A percentile compares a stretch with the other conserved stretches of the same genome.
phyloP scores from a whole-genome alignment of 1,139 yeast genomes.

The Diutina neorugosa region DNA sequence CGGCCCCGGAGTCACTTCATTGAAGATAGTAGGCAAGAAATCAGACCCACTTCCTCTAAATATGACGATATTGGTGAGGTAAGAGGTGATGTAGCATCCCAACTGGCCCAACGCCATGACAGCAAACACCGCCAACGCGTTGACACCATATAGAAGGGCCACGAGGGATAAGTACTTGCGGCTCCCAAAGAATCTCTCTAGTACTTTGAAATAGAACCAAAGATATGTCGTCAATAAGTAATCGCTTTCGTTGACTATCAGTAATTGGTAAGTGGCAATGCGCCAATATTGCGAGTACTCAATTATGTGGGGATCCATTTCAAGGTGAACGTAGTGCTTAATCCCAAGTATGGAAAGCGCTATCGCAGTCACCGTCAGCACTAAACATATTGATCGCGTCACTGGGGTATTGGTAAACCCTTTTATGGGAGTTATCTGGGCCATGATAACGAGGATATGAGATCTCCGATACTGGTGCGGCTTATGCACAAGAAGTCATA shows the following conservation, averaged over 20 bases:
- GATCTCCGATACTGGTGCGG: not conserved
- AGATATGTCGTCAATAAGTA: constrained; percentile 39
- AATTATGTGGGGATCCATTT: constrained; percentile 47
- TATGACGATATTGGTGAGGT: constrained; percentile 13
- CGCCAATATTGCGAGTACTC: constrained; percentile 65
- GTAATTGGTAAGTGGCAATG: constrained; percentile 38
- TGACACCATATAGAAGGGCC: constrained; percentile 21
- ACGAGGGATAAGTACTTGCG: constrained; percentile 37
- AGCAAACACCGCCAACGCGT: constrained; percentile 20
- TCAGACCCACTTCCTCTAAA: constrained; percentile 10
- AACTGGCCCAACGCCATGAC: constrained; percentile 27
- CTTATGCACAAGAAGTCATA: not conserved
- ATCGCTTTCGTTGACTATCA: constrained; percentile 57
- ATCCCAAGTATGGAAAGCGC: constrained; percentile 40
- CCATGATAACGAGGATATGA: constrained; percentile 15
- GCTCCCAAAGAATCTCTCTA: constrained; percentile 58
- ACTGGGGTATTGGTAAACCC: constrained; percentile 56
- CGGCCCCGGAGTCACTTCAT: constrained; percentile 45
- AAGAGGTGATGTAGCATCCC: not conserved
- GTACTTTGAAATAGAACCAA: constrained; percentile 45
- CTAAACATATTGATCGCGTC: constrained; percentile 31
- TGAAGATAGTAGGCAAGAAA: constrained; percentile 17
- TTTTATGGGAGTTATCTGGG: constrained; percentile 23
- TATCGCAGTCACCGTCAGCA: constrained; percentile 35
- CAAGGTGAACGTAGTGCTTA: constrained; percentile 41